Evolutionary conservation across 2,329 filamentous ascomycete species (phyloP).

Genomic region (Aspergillus sp.): DNA sequence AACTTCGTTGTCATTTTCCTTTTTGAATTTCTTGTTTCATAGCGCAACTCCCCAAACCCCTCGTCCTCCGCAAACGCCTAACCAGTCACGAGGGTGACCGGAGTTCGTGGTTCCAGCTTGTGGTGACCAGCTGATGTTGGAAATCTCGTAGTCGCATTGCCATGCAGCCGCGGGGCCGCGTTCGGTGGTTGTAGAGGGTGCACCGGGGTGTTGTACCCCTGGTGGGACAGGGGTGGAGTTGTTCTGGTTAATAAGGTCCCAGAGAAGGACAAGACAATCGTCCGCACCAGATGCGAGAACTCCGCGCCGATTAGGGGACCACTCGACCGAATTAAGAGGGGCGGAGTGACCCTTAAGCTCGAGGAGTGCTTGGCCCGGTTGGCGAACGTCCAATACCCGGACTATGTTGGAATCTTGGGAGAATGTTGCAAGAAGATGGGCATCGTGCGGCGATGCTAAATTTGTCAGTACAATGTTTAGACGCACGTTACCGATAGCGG

Average conservation of each 20-base stretch:
- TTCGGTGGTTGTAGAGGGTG: constrained; percentile 37
- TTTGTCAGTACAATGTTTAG: constrained; percentile 12
- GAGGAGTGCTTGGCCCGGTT: constrained; percentile 90
- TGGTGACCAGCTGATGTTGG: constrained; percentile 50
- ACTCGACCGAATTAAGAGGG: constrained; percentile 89
- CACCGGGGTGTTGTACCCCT: constrained; percentile 24
- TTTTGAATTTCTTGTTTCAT: constrained; percentile 21
- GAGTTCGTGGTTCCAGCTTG: constrained; percentile 36
- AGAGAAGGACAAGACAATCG: constrained; percentile 86
- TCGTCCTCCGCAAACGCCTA: constrained; percentile 47
- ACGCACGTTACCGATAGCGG: neutral
- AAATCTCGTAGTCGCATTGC: constrained; percentile 49
- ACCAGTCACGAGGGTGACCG: constrained; percentile 39
- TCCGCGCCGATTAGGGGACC: constrained; percentile 84
- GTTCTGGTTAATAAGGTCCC: constrained; percentile 79
- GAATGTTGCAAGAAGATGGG: constrained; percentile 94
- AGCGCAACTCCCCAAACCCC: constrained; percentile 47
- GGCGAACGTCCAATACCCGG: constrained; percentile 91
- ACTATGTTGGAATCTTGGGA: constrained; percentile 90
- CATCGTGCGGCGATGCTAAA: constrained; percentile 85
- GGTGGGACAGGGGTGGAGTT: constrained; percentile 51
- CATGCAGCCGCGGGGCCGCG: constrained; percentile 47
- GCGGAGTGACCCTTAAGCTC: constrained; percentile 88
- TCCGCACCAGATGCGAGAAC: constrained; percentile 89
- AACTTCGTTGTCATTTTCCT: constrained; percentile 3